Evolutionary conservation across 805 yeast genomes (phyloP).

Genomic region (Hanseniaspora nectarophila): DNA sequence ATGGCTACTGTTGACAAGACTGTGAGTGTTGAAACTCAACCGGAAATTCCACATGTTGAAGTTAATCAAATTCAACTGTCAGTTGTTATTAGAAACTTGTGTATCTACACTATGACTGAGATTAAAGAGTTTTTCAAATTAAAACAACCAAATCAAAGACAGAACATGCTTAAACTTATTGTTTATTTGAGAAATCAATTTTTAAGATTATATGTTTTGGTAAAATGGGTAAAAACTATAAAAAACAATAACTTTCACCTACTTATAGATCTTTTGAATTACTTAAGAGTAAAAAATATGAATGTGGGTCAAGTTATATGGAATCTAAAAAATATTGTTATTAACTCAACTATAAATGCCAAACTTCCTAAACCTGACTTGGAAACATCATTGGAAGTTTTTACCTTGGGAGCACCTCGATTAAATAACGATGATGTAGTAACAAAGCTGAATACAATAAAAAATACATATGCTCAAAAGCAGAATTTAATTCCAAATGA

Average conservation of each 20-base stretch:
- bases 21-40: conserved; percentile 1
- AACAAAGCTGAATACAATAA: conserved; percentile 15
- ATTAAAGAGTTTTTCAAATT: conserved; percentile 28
- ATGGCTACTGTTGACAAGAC: background rate
- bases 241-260: conserved; percentile 58
- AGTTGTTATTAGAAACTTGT: conserved; percentile 25
- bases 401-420: conserved; percentile 64
- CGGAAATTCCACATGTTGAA: conserved; percentile 28
- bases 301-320: conserved; percentile 51
- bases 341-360: conserved; percentile 60
- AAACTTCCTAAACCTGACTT: conserved; percentile 87
- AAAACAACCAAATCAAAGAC: conserved; percentile 39
- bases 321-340: conserved; percentile 49
- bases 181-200: conserved; percentile 71
- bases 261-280: conserved; percentile 75
- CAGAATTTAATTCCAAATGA: conserved; percentile 35
- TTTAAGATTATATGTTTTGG: conserved; percentile 68
- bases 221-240: conserved; percentile 66
- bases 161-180: conserved; percentile 52
- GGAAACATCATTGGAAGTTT: conserved; percentile 74
- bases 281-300: conserved; percentile 72
- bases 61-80: conserved; percentile 28
- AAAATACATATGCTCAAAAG: background rate
- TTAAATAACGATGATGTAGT: conserved; percentile 53
- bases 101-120: conserved; percentile 27